Conservation (phyloP, 345 rosid genomes). For the Arabidopsis thaliana region TAIR10.1 NC_003070.9:28364501-28365000, state of each 20-base stretch:
- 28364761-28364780: background rate
- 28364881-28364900: no score
- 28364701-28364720: no score
- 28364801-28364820: background rate
- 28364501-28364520: slow-evolving; percentile 20
- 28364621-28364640: background rate
- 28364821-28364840: background rate
- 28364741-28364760: background rate
- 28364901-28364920: background rate
- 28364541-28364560: background rate
- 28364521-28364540: slow-evolving; percentile 27
- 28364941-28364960: background rate
- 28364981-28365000: slow-evolving; percentile 16
- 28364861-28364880: background rate
- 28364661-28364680: no score
- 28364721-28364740: no score
- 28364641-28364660: no score
- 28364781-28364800: background rate
- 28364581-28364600: background rate
- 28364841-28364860: background rate
- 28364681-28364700: no score
- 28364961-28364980: background rate
- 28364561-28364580: slow-evolving; percentile 14
- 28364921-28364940: background rate
- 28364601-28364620: no score